Evolutionary conservation across 192 early-diverging fungal species (phyloP).

Genomic region (Gaertneriomyces sp.): DNA sequence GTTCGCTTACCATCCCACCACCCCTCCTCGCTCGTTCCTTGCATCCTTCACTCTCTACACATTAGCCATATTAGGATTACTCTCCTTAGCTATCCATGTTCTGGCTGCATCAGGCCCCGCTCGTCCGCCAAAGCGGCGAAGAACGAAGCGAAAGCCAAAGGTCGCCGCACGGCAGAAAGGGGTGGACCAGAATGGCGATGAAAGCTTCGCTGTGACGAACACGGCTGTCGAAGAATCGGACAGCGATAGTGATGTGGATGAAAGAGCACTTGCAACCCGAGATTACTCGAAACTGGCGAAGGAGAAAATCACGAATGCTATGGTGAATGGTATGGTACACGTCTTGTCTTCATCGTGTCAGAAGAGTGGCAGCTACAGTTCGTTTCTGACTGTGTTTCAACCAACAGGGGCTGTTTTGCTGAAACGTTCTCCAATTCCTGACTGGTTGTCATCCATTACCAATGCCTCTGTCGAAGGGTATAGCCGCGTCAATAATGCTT

Average conservation of each 20-base stretch:
- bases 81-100: conserved; percentile 3
- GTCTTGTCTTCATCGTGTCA: too few relatives aligned
- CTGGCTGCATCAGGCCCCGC: not conserved
- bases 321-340: not conserved
- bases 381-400: not conserved
- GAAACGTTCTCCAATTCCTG: conserved; percentile 42
- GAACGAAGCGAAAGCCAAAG: conserved; percentile 1
- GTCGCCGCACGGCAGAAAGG: not conserved
- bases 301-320: not conserved
- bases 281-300: not conserved
- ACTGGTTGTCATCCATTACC: conserved; percentile 26
- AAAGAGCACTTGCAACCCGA: not conserved
- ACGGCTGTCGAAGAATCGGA: conserved; percentile 1
- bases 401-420: conserved; percentile 30
- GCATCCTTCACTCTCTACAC: not conserved
- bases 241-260: not conserved
- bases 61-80: not conserved
- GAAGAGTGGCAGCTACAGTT: not conserved
- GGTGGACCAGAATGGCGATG: not conserved
- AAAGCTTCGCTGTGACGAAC: not conserved
- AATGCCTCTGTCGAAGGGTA: conserved; percentile 26
- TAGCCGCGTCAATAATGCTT: conserved; percentile 37
- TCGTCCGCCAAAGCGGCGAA: not conserved
- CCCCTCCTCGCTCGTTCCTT: not conserved
- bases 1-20: not conserved